These are phyloP conservation scores for Colletotrichum brevisporum DNA, from an alignment of 2,329 filamentous ascomycete species.

Conservation along the genomic window DNA sequence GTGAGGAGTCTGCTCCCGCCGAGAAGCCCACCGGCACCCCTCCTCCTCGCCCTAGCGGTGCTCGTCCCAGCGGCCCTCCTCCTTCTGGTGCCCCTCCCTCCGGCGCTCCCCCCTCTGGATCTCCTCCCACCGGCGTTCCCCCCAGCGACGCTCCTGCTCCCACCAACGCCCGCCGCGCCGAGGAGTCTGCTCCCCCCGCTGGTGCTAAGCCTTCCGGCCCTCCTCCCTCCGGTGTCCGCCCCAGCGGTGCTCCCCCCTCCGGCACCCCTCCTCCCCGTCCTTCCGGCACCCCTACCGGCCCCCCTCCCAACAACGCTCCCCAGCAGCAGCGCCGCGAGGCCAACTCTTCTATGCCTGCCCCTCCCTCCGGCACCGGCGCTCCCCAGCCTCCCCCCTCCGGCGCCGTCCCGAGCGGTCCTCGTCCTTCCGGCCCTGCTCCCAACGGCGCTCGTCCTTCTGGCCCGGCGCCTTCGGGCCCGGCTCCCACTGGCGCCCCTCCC, in stretches of 20 bases:
- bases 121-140: conserved; percentile 1
- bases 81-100: conserved; percentile 16
- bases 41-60: conserved; percentile 2
- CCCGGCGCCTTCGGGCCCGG: conserved; percentile 13
- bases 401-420: conserved; percentile 10
- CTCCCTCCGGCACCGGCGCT: conserved; percentile 13
- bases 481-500: neutral
- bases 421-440: conserved; percentile 11
- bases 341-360: conserved; percentile 2
- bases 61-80: conserved; percentile 8
- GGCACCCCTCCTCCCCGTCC: conserved; percentile 14
- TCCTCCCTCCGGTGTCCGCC: conserved; percentile 15
- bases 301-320: conserved; percentile 19
- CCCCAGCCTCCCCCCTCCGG: conserved; percentile 11
- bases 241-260: conserved; percentile 12
- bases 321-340: conserved; percentile 12
- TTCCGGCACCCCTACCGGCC: conserved; percentile 11
- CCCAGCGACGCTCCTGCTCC: neutral
- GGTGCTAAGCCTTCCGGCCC: conserved; percentile 11
- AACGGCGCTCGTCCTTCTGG: conserved; percentile 10
- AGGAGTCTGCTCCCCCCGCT: conserved; percentile 1
- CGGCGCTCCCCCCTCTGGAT: conserved; percentile 13
- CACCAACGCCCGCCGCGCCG: conserved; percentile 17
- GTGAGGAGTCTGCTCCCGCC: conserved; percentile 9
- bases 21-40: conserved; percentile 10